Percentiles rank a stretch among this genome's conserved stretches.
Evolutionary conservation across 192 early-diverging fungal genomes (phyloP).

Genomic region (Backusella mclennaniae): DNA sequence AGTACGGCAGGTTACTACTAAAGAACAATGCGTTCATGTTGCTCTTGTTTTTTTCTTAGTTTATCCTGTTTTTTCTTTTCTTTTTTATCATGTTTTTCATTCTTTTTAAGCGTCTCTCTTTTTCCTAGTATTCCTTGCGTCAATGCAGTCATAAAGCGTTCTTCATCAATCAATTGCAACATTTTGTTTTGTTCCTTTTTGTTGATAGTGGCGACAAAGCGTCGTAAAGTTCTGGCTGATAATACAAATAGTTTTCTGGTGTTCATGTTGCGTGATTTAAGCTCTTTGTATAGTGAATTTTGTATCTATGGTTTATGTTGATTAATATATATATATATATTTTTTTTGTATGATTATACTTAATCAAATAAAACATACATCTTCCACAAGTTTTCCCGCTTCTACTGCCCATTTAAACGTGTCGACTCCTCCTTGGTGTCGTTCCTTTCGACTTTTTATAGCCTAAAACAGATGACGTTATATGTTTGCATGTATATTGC

Average conservation of each 20-base stretch:
- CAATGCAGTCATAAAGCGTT: conserved; percentile 26
- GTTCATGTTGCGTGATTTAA: conserved; percentile 26
- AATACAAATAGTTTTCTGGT: conserved; percentile 27
- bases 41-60: neutral
- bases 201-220: conserved; percentile 27
- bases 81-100: neutral
- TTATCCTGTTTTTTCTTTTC: neutral
- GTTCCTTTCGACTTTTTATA: conserved; percentile 12
- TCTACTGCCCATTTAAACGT: conserved; percentile 22
- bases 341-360: neutral
- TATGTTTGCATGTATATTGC: neutral
- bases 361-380: conserved; percentile 8
- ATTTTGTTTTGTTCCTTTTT: conserved; percentile 14
- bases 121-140: conserved; percentile 31
- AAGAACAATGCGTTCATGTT: neutral
- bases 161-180: conserved; percentile 24
- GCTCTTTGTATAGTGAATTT: conserved; percentile 14
- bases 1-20: neutral
- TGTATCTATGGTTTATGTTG: neutral
- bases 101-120: neutral
- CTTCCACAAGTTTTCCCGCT: conserved; percentile 22
- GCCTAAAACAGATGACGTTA: conserved; percentile 5
- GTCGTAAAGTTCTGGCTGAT: conserved; percentile 31
- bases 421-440: neutral
- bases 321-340: too few species aligned